Evolutionary conservation across 805 yeast genomes (phyloP), one percentile per base, ranked within the genome.

Genomic region (Komagataella populi): DNA sequence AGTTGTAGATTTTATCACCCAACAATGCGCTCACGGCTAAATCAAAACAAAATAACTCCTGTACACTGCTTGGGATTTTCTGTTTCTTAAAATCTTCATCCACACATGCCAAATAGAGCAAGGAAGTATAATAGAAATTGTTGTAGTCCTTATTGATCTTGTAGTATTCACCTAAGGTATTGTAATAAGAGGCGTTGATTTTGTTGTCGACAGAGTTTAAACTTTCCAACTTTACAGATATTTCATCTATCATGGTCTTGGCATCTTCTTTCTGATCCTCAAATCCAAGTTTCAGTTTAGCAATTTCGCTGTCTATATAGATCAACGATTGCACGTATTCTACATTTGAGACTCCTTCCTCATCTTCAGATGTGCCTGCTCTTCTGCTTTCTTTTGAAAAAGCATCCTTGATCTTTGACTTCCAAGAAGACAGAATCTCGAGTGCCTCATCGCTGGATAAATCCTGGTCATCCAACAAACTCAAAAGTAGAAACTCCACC

Each of bases 1-100:
- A 93, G 70, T 91, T 93, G 72, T 88, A 93, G 59, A 91, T 87
- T 60, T 79, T 82, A 62, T 89, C 96, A 49, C 97, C 98, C 59
- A 91, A 73, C 54, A 93, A 70, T 0, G 97, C 98, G 36, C 96
- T 82, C 48, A 88, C 73, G 54, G 91, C 77, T 57, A 91, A 77
- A 57, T 91, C 95, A 60, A 81, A 80, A 1, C 87, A 86, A 51
- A 71, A 64, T 50, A 57, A 54, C 47, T 65, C 68, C 39, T 67
- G 70, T 4, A 44, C 46, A 44, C 23, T 44, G 17, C 64, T 63
- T 16, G 55, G 53, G 50, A 82, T 65, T 52, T 70, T 70, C 23
- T 67, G 67, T 20, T 75, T 57, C 4, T 30, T 30, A n/a, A 30
- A 30, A 50, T 76, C 63, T 23, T 57, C 52, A 20, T 70, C 75